phyloP scores from a whole-genome alignment of 345 rosid species.

The Rhodamnia rubescens region DNA sequence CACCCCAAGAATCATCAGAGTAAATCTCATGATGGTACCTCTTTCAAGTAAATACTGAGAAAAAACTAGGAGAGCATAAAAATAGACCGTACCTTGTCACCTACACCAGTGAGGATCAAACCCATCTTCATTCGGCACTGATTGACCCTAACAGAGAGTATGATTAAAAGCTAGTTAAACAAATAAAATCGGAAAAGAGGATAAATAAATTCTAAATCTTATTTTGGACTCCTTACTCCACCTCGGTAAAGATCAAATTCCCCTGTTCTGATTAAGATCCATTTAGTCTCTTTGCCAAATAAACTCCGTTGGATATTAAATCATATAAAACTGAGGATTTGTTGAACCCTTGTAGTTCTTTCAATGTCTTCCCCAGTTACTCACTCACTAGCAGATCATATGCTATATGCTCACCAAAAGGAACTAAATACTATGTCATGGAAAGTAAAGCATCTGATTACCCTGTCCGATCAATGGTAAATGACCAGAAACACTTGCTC shows the following conservation, averaged over 20 bases:
- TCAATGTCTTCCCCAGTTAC: not conserved
- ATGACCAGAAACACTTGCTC: not conserved
- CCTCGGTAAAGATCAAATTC: not conserved
- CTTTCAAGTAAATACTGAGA: not conserved
- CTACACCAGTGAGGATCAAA: slow-evolving; percentile 80
- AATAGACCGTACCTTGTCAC: slow-evolving; percentile 59
- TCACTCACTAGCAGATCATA: not conserved
- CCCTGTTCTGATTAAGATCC: not conserved
- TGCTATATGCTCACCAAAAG: not conserved
- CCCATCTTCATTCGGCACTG: slow-evolving; percentile 85
- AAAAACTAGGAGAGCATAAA: not conserved
- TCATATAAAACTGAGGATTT: not conserved
- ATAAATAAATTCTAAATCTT: not conserved
- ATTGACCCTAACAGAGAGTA: slow-evolving; percentile 41
- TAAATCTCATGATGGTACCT: not conserved
- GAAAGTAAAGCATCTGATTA: not conserved
- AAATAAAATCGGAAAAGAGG: not conserved
- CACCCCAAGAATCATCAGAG: not conserved
- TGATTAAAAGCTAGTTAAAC: not conserved
- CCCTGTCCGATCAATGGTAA: not conserved
- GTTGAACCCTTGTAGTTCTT: not conserved
- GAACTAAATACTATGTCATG: not conserved
- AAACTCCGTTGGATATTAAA: not conserved
- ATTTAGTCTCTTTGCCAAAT: not conserved
- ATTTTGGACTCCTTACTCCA: not conserved